Percentiles rank a stretch among this genome's conserved stretches.
Conservation (phyloP, 768 basidiomycete species). For the Kwoniella mangroviensis region DNA sequence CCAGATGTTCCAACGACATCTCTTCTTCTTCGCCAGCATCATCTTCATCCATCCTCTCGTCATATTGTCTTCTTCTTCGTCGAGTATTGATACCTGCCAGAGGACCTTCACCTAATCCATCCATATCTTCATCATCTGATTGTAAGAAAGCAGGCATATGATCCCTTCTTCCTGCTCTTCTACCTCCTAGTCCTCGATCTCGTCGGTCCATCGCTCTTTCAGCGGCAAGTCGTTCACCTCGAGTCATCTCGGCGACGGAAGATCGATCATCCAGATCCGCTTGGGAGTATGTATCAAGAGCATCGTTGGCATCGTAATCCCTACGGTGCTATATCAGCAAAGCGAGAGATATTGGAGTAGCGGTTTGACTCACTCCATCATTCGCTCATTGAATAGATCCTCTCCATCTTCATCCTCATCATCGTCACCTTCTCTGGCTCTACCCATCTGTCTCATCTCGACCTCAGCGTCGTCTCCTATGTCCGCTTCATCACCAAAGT, state of each 20-base stretch:
- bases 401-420: slow-evolving; percentile 85
- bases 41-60: slow-evolving; percentile 86
- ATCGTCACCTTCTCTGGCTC: slow-evolving; percentile 64
- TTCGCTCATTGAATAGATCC: slow-evolving; percentile 83
- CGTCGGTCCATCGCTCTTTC: slow-evolving; percentile 86
- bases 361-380: slow-evolving; percentile 69
- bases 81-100: slow-evolving; percentile 74
- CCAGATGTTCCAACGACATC: slow-evolving; percentile 90
- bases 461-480: slow-evolving; percentile 64
- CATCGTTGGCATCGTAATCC: slow-evolving; percentile 83
- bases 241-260: slow-evolving; percentile 51
- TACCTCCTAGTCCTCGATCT: slow-evolving; percentile 76
- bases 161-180: slow-evolving; percentile 75
- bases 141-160: slow-evolving; percentile 87
- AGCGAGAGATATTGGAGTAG: background rate
- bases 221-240: slow-evolving; percentile 66
- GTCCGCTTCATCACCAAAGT: slow-evolving; percentile 76
- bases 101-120: slow-evolving; percentile 66
- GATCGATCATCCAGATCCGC: slow-evolving; percentile 76
- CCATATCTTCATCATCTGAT: slow-evolving; percentile 76
- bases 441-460: slow-evolving; percentile 51
- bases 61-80: slow-evolving; percentile 86
- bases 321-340: slow-evolving; percentile 36
- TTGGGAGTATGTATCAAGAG: slow-evolving; percentile 84
- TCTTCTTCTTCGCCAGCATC: slow-evolving; percentile 78